These are phyloP conservation scores for Mediolabrus comicus DNA, from an alignment of 108 stramenopile species.

Conservation along the genomic window DNA sequence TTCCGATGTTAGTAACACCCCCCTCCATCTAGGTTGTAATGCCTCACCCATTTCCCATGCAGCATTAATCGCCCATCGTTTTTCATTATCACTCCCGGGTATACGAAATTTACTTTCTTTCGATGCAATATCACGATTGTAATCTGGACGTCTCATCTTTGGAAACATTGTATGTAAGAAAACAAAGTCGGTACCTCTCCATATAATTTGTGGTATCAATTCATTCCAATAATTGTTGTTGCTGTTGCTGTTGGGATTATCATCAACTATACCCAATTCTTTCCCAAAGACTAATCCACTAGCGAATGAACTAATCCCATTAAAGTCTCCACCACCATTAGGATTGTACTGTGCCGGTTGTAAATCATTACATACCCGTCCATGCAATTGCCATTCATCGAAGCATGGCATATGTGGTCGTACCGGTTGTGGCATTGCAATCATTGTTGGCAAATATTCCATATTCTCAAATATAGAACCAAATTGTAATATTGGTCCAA, in stretches of 20 bases:
- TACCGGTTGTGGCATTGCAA: conserved; percentile 43
- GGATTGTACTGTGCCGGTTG: conserved; percentile 3
- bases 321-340: neutral
- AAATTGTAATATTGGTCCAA: conserved; percentile 45
- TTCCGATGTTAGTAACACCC: conserved; percentile 35
- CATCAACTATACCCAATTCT: neutral
- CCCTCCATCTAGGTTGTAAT: conserved; percentile 43
- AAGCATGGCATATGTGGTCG: conserved; percentile 25
- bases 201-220: conserved; percentile 43
- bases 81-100: neutral
- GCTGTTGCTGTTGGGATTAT: too few relatives aligned
- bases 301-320: neutral
- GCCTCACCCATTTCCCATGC: conserved; percentile 21
- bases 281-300: conserved; percentile 22
- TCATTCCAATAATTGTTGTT: conserved; percentile 21
- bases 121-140: conserved; percentile 11
- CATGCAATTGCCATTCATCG: conserved; percentile 24
- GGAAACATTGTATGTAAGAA: conserved; percentile 29
- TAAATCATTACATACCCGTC: conserved; percentile 13
- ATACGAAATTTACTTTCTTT: neutral
- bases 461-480: conserved; percentile 20
- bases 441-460: conserved; percentile 22
- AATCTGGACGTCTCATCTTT: conserved; percentile 17
- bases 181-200: conserved; percentile 45
- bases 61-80: conserved; percentile 9